A percentile compares a stretch with the other conserved stretches of the same genome.
phyloP scores from a whole-genome alignment of 371 early-diverging fungal species.

The Saksenaea vasiformis region DNA sequence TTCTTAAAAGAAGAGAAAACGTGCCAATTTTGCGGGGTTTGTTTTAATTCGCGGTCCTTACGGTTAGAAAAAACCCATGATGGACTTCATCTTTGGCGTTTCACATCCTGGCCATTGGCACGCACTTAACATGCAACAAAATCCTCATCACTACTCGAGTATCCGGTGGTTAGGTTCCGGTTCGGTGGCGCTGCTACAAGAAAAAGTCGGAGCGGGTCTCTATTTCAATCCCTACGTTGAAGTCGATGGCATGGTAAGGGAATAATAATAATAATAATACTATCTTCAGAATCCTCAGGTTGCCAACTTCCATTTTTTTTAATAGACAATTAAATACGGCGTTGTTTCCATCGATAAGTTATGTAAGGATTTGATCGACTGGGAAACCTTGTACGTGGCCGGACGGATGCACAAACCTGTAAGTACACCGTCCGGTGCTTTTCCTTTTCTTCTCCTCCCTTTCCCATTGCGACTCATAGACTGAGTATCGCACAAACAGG shows the following conservation, averaged over 20 bases:
- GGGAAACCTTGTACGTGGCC: slow-evolving; percentile 94
- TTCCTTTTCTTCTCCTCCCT: not conserved
- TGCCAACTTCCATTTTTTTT: not conserved
- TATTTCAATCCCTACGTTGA: slow-evolving; percentile 95
- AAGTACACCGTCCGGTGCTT: slow-evolving; percentile 17
- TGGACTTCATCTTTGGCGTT: slow-evolving; percentile 95
- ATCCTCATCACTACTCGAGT: slow-evolving; percentile 89
- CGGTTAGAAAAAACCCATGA: slow-evolving; percentile 72
- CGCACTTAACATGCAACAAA: slow-evolving; percentile 87
- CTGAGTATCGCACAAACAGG: slow-evolving; percentile 31
- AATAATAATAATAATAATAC: not conserved
- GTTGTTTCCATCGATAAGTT: slow-evolving; percentile 90
- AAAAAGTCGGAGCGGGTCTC: slow-evolving; percentile 87
- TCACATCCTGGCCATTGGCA: slow-evolving; percentile 98
- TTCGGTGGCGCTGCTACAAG: slow-evolving; percentile 76
- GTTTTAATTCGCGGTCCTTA: no score
- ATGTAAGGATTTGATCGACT: slow-evolving; percentile 85
- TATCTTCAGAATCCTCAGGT: not conserved
- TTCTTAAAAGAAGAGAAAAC: not conserved
- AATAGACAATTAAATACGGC: slow-evolving; percentile 89
- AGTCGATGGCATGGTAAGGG: slow-evolving; percentile 78
- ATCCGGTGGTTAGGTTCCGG: slow-evolving; percentile 70
- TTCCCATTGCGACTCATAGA: no score
- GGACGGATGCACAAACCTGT: slow-evolving; percentile 98
- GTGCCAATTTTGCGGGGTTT: not conserved